Conservation (phyloP, 768 basidiomycete species). For the Albatrellus ellisii region DNA sequence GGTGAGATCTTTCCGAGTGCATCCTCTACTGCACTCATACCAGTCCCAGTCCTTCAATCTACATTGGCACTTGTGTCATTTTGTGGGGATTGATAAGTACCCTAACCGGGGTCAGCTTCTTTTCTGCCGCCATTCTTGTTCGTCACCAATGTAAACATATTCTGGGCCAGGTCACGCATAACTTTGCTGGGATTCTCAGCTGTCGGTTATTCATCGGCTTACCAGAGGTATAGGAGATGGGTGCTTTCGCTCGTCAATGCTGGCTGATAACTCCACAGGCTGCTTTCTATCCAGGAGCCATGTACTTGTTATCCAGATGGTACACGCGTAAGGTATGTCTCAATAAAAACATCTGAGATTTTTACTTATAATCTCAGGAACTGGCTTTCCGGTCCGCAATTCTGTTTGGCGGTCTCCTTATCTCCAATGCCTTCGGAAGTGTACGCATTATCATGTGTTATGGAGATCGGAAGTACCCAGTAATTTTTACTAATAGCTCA, state of each 20-base stretch:
- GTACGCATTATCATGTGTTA: constrained; percentile 23
- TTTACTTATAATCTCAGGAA: constrained; percentile 31
- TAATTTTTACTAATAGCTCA: constrained; percentile 21
- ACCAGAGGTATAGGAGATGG: constrained; percentile 29
- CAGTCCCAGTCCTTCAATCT: constrained; percentile 37
- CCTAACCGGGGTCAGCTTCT: constrained; percentile 39
- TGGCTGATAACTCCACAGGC: constrained; percentile 23
- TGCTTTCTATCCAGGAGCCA: constrained; percentile 51
- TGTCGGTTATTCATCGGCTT: constrained; percentile 52
- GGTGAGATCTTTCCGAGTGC: neutral
- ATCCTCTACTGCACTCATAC: neutral
- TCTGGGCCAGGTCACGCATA: constrained; percentile 43
- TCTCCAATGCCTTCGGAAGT: constrained; percentile 56
- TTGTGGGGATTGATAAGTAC: constrained; percentile 52
- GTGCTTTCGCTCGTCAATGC: neutral
- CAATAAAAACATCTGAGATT: constrained; percentile 10
- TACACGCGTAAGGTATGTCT: constrained; percentile 23
- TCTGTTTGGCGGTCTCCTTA: constrained; percentile 43
- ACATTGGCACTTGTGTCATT: constrained; percentile 46
- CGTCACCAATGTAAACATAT: too few species aligned
- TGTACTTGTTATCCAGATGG: constrained; percentile 26
- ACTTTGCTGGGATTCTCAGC: constrained; percentile 38
- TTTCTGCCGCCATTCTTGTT: neutral
- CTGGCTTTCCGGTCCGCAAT: constrained; percentile 51
- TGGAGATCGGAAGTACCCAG: neutral